Conservation (phyloP, 495 filamentous ascomycete species). For the Neurospora sublineolata region DNA sequence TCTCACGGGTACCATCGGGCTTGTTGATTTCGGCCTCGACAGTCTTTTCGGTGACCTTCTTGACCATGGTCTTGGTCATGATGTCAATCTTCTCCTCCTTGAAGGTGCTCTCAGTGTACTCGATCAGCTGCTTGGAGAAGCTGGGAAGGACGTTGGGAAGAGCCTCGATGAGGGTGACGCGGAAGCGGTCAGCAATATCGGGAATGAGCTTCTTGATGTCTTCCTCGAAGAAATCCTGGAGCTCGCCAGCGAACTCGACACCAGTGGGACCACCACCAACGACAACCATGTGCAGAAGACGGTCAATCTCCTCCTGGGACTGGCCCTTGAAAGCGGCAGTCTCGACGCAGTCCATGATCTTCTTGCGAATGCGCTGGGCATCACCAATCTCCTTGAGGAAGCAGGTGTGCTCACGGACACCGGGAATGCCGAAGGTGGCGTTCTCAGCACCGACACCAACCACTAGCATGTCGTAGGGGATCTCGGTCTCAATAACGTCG, state of each 20-base stretch:
- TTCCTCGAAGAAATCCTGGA: conserved; percentile 96
- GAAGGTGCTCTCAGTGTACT: conserved; percentile 98
- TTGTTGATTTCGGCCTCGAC: conserved; percentile 82
- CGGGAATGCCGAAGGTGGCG: conserved; percentile 94
- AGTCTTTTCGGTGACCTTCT: conserved; percentile 87
- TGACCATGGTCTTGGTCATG: conserved; percentile 97
- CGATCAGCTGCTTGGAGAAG: conserved; percentile 98
- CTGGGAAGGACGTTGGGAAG: conserved; percentile 95
- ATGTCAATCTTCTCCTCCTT: conserved; percentile 96
- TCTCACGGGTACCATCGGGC: conserved; percentile 75
- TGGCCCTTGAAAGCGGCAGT: conserved; percentile 98
- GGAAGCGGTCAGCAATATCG: conserved; percentile 86
- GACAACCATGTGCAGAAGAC: conserved; percentile 97
- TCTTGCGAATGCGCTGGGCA: conserved; percentile 89
- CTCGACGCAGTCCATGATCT: conserved; percentile 99
- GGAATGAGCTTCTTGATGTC: conserved; percentile 97
- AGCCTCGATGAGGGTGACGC: conserved; percentile 93
- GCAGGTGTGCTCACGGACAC: conserved; percentile 88
- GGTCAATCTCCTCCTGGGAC: conserved; percentile 75
- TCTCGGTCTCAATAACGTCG: conserved; percentile 67
- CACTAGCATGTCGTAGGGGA: conserved; percentile 96
- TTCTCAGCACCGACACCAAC: conserved; percentile 96
- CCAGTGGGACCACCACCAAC: conserved; percentile 96
- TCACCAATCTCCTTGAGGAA: conserved; percentile 98
- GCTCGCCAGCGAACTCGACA: conserved; percentile 95